Evolutionary conservation across 108 stramenopile species (phyloP), one percentile per base, ranked within the genome.

Genomic region (Conticribra guillardii): DNA sequence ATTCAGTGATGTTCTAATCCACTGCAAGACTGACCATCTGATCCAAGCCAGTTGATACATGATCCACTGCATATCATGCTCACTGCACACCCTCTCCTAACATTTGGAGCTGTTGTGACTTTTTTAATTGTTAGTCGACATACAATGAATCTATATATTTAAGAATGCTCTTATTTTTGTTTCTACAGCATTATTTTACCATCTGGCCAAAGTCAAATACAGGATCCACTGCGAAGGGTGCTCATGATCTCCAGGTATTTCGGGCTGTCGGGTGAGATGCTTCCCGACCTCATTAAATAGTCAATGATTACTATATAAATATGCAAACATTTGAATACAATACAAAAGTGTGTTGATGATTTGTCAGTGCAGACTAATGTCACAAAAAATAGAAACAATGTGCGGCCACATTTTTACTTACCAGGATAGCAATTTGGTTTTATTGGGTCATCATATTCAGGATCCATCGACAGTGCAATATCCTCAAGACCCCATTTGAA

Each of bases 341-440:
- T 16, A 50, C 17, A 23, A 26, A 31, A 18, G 1, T 24, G 0
- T 27, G 49, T 60, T 11, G 5, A 1, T 11, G 61, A 3, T 18
- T 27, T 31, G 34, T 46, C 0, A 32, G 56, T 18, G 17, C 22
- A 23, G 26, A n/a, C n/a, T n/a, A 27, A 19, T 22, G 1, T 16
- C 27, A 37, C 24, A 48, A 60, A 8, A 16, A 15, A 51, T 59
- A 7, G 8, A 59, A 18, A 21, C 4, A 64, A 57, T 9, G 31
- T n/a, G n/a, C n/a, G n/a, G n/a, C n/a, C n/a, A 48, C 26, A 26
- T n/a, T 30, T 27, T 0, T 0, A 27, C 68, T 58, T 45, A 69
- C 68, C 68, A 24, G 79, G 67, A 54, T 94, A 91, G 52, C 93
- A 95, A 55, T 97, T 97, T 9, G 96, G 94, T 70, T 97, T 97